Base-by-base conservation (phyloP, 345 rosid genomes). In the Ceriops zippeliana region DNA sequence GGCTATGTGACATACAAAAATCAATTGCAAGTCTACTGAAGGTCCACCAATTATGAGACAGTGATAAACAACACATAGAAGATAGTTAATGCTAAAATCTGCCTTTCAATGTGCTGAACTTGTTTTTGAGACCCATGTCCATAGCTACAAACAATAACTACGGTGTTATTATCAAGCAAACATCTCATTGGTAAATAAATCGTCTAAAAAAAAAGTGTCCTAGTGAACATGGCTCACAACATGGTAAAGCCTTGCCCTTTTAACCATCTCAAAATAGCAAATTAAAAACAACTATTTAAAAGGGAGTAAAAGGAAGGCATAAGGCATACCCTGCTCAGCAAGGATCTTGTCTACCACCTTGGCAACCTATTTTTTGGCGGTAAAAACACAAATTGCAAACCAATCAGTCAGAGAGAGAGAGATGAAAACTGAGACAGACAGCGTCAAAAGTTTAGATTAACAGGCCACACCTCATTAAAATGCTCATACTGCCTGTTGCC, bases 401-500 rank as follows among this genome's bases (percentile, higher is more conserved):
- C 28, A 56, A 56, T 15, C 16, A 24, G 28, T 56, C 4, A 10
- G 28, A 11, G 13, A 27, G 61, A 47, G 61, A 38, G 16, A 47
- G 15, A 10, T 17, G 27, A 54, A 58, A 3, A 52, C 21, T 20
- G 34, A 26, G 52, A 27, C 11, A 28, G 49, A 9, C 10, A 54
- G 15, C 1, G 5, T 5, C 28, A 22, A 56, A 56, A 9, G 3
- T 21, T 56, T 22, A 56, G 26, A 24, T 24, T 7, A 24, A 21
- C 20, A 64, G 34, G 21, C 2, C 4, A 42, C 26, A 89, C 97
- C 99, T 96, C 89, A 75, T 95, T 95, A 76, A 95, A 95, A 77
- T 95, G 97, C 64, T 91, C 99, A 68, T 95, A 95, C 65, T 95
- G 99, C 75, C 89, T 86, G 84, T 96, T 96, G 35, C 98, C 99